Evolutionary conservation across 768 basidiomycete species (phyloP).

Genomic region (Phlebiopsis gigantea): DNA sequence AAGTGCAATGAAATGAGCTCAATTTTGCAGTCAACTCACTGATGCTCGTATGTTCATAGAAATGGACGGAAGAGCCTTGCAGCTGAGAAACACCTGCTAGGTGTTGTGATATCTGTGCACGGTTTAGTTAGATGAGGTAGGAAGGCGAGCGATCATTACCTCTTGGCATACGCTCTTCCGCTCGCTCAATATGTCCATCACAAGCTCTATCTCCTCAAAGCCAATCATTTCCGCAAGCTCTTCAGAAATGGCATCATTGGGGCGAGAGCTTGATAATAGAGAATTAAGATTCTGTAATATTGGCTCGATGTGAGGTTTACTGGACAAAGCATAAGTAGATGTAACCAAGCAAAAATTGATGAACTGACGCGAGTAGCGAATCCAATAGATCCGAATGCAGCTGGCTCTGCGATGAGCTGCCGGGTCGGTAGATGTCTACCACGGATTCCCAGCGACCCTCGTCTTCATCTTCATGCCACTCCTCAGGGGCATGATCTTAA

Average conservation of each 20-base stretch:
- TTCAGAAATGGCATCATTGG: slow-evolving; percentile 68
- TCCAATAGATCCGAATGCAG: neutral
- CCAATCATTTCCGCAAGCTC: slow-evolving; percentile 75
- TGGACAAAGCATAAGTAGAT: too few relatives aligned
- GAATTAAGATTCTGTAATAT: slow-evolving; percentile 23
- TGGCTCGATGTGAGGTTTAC: slow-evolving; percentile 24
- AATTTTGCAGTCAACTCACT: neutral
- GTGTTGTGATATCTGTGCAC: slow-evolving; percentile 6
- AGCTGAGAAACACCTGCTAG: neutral
- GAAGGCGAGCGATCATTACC: slow-evolving; percentile 39
- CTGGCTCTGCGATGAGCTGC: neutral
- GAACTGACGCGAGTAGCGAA: too few relatives aligned
- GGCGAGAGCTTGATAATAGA: slow-evolving; percentile 43
- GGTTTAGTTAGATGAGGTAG: too few relatives aligned
- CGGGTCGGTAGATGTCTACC: slow-evolving; percentile 13
- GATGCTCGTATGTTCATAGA: neutral
- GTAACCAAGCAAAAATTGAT: too few relatives aligned
- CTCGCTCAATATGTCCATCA: slow-evolving; percentile 60
- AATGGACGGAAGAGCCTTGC: neutral
- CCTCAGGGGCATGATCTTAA: neutral
- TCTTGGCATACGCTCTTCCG: slow-evolving; percentile 44
- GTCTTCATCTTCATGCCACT: slow-evolving; percentile 7
- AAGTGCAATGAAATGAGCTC: neutral
- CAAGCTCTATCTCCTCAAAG: slow-evolving; percentile 79
- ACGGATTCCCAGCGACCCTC: slow-evolving; percentile 18